Base-by-base conservation (phyloP, 495 filamentous ascomycete genomes). In the Podospora comata region DNA sequence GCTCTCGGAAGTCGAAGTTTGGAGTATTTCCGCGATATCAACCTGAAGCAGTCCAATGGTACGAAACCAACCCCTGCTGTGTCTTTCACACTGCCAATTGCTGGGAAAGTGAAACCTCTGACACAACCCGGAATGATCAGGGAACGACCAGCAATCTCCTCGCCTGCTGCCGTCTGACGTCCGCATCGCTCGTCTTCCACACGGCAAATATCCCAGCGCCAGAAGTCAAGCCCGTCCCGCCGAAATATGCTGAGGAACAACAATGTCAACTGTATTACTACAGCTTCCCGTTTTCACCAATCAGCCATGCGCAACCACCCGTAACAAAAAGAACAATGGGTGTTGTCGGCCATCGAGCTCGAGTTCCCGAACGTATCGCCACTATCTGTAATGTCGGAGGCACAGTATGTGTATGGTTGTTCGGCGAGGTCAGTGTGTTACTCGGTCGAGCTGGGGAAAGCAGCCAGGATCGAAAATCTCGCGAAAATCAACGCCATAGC, bases 21-120 rank as follows among this genome's bases (percentile, higher is more conserved):
- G 89, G 88, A 1, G 77, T 89, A 3, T 89, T 91, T 69, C 88
- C 87, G 23, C 81, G 88, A 27, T 83, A 84, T 58, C 67, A 82
- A 18, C 87, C 87, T 9, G 70, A 82, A 5, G 76, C 75, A 4
- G 77, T 89, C 20, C 78, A 78, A 13, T 91, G 89, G 88, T 90
- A 87, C 70, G 82, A 89, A 76, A 90, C 87, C 2, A 81, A 82
- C 39, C 77, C 85, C 7, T 89, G 86, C 74, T 84, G 86, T 68
- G 87, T 90, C 65, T 89, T 90, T 67, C 89, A 90, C 69, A 89
- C 87, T 4, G 89, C 86, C 5, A 90, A 88, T 65, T 85, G 85
- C 39, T 91, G 89, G 89, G 67, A 69, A 7, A 62, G 4, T 23
- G 23, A 28, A 5, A 32, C 23, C 18, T 20, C 23, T 5, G 85